A percentile compares a stretch with the other conserved stretches of the same genome.
Conservation (phyloP, 148 eudicot species). For the Cornus controversa region DNA sequence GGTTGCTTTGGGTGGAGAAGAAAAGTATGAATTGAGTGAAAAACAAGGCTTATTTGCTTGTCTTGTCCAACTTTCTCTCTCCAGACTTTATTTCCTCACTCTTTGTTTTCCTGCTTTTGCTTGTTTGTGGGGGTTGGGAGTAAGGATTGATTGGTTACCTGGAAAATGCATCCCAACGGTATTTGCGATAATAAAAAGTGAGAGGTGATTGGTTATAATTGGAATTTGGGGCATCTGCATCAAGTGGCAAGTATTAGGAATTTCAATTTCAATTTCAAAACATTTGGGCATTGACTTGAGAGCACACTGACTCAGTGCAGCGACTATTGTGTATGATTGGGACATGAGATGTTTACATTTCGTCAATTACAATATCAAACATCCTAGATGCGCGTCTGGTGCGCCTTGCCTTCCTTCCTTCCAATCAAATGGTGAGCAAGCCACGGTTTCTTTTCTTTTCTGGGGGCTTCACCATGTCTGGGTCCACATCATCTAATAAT, state of each 20-base stretch:
- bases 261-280: not conserved
- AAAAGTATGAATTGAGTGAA: conserved; percentile 27
- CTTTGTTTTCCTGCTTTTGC: not conserved
- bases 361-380: too few relatives aligned
- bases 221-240: not conserved
- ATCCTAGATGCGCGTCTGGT: too few relatives aligned
- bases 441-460: too few relatives aligned
- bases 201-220: not conserved
- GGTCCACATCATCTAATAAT: too few relatives aligned
- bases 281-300: not conserved
- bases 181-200: not conserved
- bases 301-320: not conserved
- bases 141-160: not conserved
- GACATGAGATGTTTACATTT: too few relatives aligned
- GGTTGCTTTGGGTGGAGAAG: conserved; percentile 23
- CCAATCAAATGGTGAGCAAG: too few relatives aligned
- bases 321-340: too few relatives aligned
- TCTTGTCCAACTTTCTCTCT: conserved; percentile 3
- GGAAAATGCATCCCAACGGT: not conserved
- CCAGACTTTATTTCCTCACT: not conserved
- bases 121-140: not conserved
- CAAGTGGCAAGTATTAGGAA: not conserved
- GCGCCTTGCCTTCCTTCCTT: too few relatives aligned
- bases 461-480: too few relatives aligned
- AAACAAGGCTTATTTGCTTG: conserved; percentile 28